Evolutionary conservation across 768 basidiomycete species (phyloP).

Genomic region (Steccherinum ochraceum): DNA sequence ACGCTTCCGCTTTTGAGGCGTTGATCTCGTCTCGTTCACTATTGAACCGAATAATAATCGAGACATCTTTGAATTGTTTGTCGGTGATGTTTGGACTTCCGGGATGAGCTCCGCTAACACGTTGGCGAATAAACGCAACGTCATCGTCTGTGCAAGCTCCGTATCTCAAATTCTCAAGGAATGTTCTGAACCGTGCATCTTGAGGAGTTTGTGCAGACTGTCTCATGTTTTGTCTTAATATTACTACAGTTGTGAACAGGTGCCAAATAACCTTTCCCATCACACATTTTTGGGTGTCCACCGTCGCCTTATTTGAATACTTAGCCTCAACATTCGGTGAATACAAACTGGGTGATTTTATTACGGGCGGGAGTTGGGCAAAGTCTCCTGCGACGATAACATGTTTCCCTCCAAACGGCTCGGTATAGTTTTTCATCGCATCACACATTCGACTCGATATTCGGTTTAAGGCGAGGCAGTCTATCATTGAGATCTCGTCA

Average conservation of each 20-base stretch:
- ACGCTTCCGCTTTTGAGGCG: too few species aligned
- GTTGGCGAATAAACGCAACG: slow-evolving; percentile 26
- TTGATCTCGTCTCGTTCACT: too few species aligned
- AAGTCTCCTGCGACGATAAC: too few species aligned
- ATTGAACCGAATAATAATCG: too few species aligned
- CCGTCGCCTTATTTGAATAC: too few species aligned
- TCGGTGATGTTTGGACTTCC: too few species aligned
- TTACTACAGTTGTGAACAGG: slow-evolving; percentile 12
- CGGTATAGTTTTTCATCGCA: background rate
- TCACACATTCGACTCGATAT: background rate
- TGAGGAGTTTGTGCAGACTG: slow-evolving; percentile 10
- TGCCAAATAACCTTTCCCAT: slow-evolving; percentile 16
- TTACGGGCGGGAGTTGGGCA: too few species aligned
- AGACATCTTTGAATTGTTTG: too few species aligned
- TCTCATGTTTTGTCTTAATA: slow-evolving; percentile 14
- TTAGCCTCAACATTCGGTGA: too few species aligned
- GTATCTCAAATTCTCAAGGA: slow-evolving; percentile 32
- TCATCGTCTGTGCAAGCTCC: slow-evolving; percentile 31
- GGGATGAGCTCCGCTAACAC: too few species aligned
- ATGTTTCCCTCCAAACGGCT: background rate
- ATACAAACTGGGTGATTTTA: too few species aligned
- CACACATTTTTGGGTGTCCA: slow-evolving; percentile 1
- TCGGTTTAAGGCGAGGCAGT: background rate
- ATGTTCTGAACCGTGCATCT: slow-evolving; percentile 24
- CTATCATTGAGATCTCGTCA: background rate